Evolutionary conservation across 768 basidiomycete species (phyloP), one percentile per base, ranked within the genome.

Genomic region (Termitomyces sp.): DNA sequence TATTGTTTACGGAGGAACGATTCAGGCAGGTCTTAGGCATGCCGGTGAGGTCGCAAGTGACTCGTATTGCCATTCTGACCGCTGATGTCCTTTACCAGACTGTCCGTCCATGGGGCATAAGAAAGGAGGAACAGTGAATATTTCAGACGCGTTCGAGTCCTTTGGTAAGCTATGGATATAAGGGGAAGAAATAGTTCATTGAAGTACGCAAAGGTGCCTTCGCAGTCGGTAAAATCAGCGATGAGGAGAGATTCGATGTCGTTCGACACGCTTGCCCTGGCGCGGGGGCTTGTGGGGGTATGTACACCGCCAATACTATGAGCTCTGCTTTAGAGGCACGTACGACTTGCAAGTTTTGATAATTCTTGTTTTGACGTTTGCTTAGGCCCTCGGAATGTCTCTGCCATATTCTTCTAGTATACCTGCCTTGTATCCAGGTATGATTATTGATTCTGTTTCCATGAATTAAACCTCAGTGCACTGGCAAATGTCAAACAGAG

Each of bases 221-320:
- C 66, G 71, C 85, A 11, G 79, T 88, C 21, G 89, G 89, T 6
- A 84, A 84, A 64, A 92, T 94, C 62, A 83, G 65, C 42, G 89
- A 92, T 43, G 88, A 89, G 63, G 81, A 94, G 66, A 80, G 87
- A 30, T 82, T 91, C 61, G 92, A 95, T 61, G 90, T 94, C 47
- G 84, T 94, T 40, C 83, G 86, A 38, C 84, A 94, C 71, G 85
- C 91, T 33, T 94, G 92, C 65, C 91, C 92, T 15, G 89, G 89
- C 10, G 73, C 89, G 15, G 92, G 92, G 50, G 89, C 86, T 23
- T 93, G 91, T 62, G 91, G 91, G 30, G 91, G 90, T 14, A 93
- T 93, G 91, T 93, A 85, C 67, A 92, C 91, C 9, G 91, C 92
- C 35, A 94, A 94, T 64, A 93, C 91, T 0, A 93, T 94, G 91